phyloP scores from a whole-genome alignment of 108 stramenopile species.

The Nitzschia sp. region DNA sequence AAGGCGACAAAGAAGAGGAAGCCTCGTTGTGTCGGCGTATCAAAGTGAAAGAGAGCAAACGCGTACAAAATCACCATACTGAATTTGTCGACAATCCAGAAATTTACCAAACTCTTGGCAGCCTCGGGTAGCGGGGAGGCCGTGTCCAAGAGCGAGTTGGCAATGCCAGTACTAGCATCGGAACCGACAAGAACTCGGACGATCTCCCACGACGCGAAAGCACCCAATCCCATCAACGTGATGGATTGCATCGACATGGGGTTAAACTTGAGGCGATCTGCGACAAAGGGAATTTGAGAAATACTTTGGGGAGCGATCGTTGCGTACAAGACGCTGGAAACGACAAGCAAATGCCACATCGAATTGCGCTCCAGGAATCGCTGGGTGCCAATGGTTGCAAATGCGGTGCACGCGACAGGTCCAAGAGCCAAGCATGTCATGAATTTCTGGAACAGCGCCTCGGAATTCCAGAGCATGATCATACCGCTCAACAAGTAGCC shows the following conservation, averaged over 20 bases:
- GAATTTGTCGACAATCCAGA: conserved; percentile 30
- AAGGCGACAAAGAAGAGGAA: conserved; percentile 1
- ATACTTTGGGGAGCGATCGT: conserved; percentile 16
- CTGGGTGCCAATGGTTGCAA: conserved; percentile 10
- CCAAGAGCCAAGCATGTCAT: conserved; percentile 20
- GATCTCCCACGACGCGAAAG: conserved; percentile 8
- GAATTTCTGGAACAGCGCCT: conserved; percentile 21
- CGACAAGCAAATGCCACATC: conserved; percentile 11
- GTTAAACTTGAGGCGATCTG: background rate
- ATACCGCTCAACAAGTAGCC: background rate
- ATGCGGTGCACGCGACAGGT: conserved; percentile 10
- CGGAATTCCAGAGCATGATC: conserved; percentile 20
- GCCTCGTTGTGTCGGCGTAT: conserved; percentile 6
- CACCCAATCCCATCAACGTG: conserved; percentile 12
- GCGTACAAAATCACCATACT: conserved; percentile 21
- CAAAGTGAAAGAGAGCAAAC: conserved; percentile 20
- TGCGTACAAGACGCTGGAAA: conserved; percentile 15
- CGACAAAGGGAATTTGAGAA: conserved; percentile 11
- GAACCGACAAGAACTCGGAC: background rate
- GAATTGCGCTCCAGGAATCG: background rate
- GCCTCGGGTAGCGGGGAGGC: conserved; percentile 6
- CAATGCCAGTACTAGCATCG: background rate
- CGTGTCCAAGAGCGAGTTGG: conserved; percentile 16
- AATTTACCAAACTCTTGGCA: conserved; percentile 26
- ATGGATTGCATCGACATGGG: conserved; percentile 3